Percentiles rank a stretch among this genome's conserved stretches.
phyloP scores from a whole-genome alignment of 768 basidiomycete genomes.

The Lentinula edodes region DNA sequence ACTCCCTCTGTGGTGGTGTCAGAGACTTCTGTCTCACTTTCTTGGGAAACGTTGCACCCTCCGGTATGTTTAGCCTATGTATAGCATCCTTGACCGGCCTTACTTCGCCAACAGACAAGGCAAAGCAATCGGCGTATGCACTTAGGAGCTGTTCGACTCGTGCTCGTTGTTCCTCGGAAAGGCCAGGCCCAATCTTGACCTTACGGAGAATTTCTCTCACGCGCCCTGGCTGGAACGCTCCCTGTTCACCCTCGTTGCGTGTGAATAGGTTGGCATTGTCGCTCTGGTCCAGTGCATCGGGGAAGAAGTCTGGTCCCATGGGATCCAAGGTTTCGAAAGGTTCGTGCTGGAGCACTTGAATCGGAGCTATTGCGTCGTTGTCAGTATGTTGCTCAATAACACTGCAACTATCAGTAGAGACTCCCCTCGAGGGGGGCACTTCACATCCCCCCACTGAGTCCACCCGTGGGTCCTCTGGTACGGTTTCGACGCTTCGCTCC shows the following conservation, averaged over 20 bases:
- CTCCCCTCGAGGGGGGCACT: conserved; percentile 5
- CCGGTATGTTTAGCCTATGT: conserved; percentile 27
- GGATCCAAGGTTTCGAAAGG: too few species aligned
- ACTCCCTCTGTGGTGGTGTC: conserved; percentile 25
- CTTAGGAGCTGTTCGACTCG: conserved; percentile 22
- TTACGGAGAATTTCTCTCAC: too few species aligned
- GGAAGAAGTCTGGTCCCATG: too few species aligned
- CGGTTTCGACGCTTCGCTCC: too few species aligned
- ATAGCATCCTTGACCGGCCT: conserved; percentile 17
- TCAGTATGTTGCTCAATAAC: conserved; percentile 7
- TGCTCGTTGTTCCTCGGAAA: conserved; percentile 8
- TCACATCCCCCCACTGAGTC: not conserved
- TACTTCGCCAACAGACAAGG: conserved; percentile 14
- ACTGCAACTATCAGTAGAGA: not conserved
- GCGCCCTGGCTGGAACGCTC: conserved; percentile 19
- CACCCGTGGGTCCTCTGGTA: not conserved
- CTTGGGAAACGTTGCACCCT: conserved; percentile 20
- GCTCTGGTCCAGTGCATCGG: not conserved
- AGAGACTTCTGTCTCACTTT: conserved; percentile 26
- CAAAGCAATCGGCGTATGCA: conserved; percentile 33
- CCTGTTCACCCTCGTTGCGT: conserved; percentile 13
- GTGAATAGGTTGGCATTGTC: conserved; percentile 11
- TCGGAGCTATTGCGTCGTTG: not conserved
- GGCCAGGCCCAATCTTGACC: conserved; percentile 6
- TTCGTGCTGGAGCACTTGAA: too few species aligned